Percentiles rank a stretch among this genome's conserved stretches.
These are phyloP conservation scores for Phytophthora pistaciae DNA, from an alignment of 352 stramenopile species.

Conservation along the genomic window DNA sequence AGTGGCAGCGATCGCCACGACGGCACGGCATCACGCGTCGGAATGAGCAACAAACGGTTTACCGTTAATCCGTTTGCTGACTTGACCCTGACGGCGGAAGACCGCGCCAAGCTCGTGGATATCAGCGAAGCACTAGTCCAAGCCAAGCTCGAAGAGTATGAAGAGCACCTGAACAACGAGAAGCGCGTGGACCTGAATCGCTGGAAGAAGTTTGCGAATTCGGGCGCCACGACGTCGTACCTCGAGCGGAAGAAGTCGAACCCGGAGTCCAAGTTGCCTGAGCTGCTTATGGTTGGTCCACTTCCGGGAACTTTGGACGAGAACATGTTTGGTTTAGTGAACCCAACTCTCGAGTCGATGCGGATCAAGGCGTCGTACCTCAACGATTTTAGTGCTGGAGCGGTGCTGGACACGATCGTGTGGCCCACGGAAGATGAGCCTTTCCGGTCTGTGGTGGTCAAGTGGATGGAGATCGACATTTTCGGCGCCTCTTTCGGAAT, in stretches of 20 bases:
- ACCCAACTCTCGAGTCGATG: slow-evolving; percentile 26
- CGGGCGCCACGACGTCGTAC: not conserved
- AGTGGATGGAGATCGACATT: slow-evolving; percentile 32
- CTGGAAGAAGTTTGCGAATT: slow-evolving; percentile 3
- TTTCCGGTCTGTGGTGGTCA: slow-evolving; percentile 35
- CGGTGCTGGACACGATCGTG: slow-evolving; percentile 45
- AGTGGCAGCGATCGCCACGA: not conserved
- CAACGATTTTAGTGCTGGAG: slow-evolving; percentile 27
- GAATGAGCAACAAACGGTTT: slow-evolving; percentile 12
- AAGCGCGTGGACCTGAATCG: not conserved
- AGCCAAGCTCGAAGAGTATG: slow-evolving; percentile 1
- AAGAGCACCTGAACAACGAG: slow-evolving; percentile 1
- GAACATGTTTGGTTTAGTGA: slow-evolving; percentile 38
- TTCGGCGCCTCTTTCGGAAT: slow-evolving; percentile 6
- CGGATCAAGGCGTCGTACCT: slow-evolving; percentile 18
- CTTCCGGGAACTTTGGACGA: slow-evolving; percentile 31
- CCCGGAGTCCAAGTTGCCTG: slow-evolving; percentile 2
- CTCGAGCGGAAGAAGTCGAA: slow-evolving; percentile 3
- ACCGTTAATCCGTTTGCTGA: slow-evolving; percentile 12
- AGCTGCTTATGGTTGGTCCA: slow-evolving; percentile 3
- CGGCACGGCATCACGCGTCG: not conserved
- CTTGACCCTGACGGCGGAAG: not conserved
- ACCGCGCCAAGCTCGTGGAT: slow-evolving; percentile 4
- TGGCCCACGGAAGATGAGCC: slow-evolving; percentile 43
- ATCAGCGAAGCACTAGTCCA: slow-evolving; percentile 1